These are phyloP conservation scores for Beauveria sp. DNA, from an alignment of 2,329 filamentous ascomycete species.

Conservation along the genomic window DNA sequence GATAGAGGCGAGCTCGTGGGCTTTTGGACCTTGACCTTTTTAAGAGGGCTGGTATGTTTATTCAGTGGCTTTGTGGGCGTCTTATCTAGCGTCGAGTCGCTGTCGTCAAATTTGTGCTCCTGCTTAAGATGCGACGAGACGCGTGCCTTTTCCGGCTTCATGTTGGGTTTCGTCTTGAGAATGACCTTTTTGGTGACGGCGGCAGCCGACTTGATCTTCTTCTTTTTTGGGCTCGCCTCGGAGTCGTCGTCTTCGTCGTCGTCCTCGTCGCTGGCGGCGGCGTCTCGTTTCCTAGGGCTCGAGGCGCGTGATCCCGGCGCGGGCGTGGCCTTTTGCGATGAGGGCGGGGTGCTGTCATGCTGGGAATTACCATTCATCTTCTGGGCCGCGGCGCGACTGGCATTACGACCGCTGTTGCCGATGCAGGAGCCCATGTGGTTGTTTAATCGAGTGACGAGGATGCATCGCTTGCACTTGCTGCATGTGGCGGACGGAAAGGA, in stretches of 20 bases:
- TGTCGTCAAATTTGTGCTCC: constrained; percentile 34
- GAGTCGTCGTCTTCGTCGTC: constrained; percentile 44
- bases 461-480: constrained; percentile 59
- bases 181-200: constrained; percentile 46
- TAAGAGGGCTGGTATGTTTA: constrained; percentile 32
- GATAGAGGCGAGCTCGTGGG: constrained; percentile 41
- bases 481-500: constrained; percentile 60
- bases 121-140: constrained; percentile 41
- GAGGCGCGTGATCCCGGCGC: constrained; percentile 43
- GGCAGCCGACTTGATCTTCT: constrained; percentile 43
- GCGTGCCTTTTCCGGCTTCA: constrained; percentile 51
- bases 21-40: constrained; percentile 40
- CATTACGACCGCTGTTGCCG: constrained; percentile 56
- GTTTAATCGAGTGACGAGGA: constrained; percentile 57
- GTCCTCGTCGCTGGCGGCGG: constrained; percentile 36
- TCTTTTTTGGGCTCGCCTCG: constrained; percentile 48
- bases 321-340: constrained; percentile 56
- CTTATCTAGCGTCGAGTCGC: constrained; percentile 18
- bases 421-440: constrained; percentile 64
- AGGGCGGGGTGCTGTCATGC: constrained; percentile 50
- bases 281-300: constrained; percentile 51
- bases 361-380: constrained; percentile 54
- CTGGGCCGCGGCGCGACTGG: constrained; percentile 53
- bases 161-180: constrained; percentile 42
- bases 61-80: constrained; percentile 27